Percentiles rank a stretch among this genome's conserved stretches.
These are phyloP conservation scores for Andrographis paniculata DNA, from an alignment of 305 asterid genomes.

Conservation along the genomic window DNA sequence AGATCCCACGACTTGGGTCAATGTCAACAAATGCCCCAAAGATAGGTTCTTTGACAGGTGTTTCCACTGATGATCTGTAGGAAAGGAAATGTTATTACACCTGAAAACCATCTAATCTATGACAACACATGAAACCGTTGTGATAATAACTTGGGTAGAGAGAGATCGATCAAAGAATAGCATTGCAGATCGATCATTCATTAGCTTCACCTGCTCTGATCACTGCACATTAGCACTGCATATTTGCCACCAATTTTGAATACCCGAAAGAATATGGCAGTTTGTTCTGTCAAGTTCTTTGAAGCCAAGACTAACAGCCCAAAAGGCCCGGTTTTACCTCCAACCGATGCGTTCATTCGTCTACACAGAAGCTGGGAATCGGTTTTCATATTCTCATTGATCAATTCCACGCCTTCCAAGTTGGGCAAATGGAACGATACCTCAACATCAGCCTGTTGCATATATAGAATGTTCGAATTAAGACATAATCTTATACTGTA, in stretches of 20 bases:
- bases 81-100: no score
- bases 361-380: slow-evolving; percentile 42
- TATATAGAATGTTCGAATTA: no score
- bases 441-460: slow-evolving; percentile 45
- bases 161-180: neutral
- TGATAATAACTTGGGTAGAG: neutral
- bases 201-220: slow-evolving; percentile 47
- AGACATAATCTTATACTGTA: no score
- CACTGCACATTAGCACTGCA: slow-evolving; percentile 63
- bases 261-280: slow-evolving; percentile 45
- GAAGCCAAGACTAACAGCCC: slow-evolving; percentile 64
- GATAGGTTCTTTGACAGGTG: slow-evolving; percentile 23
- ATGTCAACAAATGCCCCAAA: slow-evolving; percentile 52
- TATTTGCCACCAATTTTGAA: slow-evolving; percentile 24
- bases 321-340: slow-evolving; percentile 50
- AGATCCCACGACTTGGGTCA: slow-evolving; percentile 39
- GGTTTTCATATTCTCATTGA: slow-evolving; percentile 15
- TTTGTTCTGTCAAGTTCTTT: slow-evolving; percentile 38
- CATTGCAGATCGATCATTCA: no score
- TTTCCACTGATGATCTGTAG: slow-evolving; percentile 41
- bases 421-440: slow-evolving; percentile 30
- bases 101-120: no score
- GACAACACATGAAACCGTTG: no score
- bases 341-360: slow-evolving; percentile 31
- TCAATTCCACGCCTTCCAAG: slow-evolving; percentile 30